A percentile compares a stretch with the other conserved stretches of the same genome.
Evolutionary conservation across 2,329 filamentous ascomycete species (phyloP).

Genomic region (Pseudogymnoascus sp.): DNA sequence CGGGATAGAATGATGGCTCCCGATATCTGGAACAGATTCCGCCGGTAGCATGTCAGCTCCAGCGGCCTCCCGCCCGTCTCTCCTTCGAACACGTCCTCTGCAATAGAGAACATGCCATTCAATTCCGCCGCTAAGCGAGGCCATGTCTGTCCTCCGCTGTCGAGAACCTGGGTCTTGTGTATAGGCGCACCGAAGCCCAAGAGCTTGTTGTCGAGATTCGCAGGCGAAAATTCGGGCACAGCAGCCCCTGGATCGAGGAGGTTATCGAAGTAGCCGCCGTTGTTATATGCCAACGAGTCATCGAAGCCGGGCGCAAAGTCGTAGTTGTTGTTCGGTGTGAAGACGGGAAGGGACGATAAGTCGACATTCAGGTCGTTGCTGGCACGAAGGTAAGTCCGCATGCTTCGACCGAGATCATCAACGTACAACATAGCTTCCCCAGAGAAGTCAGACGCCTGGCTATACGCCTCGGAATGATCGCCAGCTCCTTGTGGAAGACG

Average conservation of each 20-base stretch:
- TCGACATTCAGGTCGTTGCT: conserved; percentile 9
- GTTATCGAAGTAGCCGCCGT: conserved; percentile 37
- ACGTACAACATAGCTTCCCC: conserved; percentile 8
- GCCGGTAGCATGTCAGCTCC: conserved; percentile 89
- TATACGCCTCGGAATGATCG: neutral
- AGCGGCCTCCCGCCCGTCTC: conserved; percentile 50
- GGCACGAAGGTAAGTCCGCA: neutral
- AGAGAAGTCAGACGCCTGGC: neutral
- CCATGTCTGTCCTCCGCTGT: conserved; percentile 58
- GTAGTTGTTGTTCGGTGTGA: conserved; percentile 22
- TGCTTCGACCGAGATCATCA: neutral
- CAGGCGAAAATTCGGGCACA: conserved; percentile 23
- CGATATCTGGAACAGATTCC: conserved; percentile 92
- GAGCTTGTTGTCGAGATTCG: conserved; percentile 60
- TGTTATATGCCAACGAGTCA: conserved; percentile 54
- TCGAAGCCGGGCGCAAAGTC: conserved; percentile 57
- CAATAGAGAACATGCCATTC: conserved; percentile 84
- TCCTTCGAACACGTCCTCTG: conserved; percentile 66
- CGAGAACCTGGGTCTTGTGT: conserved; percentile 54
- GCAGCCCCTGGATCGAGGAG: conserved; percentile 26
- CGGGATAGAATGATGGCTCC: conserved; percentile 76
- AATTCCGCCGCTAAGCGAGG: conserved; percentile 66
- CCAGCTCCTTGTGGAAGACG: neutral
- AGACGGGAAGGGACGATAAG: conserved; percentile 1
- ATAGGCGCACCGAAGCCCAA: conserved; percentile 64